Percentiles rank a stretch among this genome's conserved stretches.
Conservation (phyloP, 148 eudicot genomes). For the Dianthus caryophyllus region DNA sequence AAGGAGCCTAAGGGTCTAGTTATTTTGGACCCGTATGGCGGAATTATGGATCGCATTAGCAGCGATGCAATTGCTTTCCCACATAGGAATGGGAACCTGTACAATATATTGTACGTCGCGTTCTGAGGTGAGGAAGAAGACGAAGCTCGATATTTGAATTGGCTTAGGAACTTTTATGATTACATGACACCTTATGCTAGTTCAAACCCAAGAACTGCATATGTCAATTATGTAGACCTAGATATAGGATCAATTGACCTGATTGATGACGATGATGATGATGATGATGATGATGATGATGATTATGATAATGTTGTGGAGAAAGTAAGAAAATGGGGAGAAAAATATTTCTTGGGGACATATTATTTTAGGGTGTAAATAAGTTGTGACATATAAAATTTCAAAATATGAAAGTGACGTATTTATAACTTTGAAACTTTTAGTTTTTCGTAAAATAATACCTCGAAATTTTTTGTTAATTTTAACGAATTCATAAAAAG, state of each 20-base stretch:
- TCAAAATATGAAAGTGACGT: too few relatives aligned
- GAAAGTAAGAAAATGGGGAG: constrained; percentile 27
- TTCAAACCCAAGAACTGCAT: constrained; percentile 39
- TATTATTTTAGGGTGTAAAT: constrained; percentile 32
- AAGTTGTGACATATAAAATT: too few relatives aligned
- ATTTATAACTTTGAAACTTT: too few relatives aligned
- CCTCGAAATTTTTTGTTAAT: too few relatives aligned
- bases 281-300: too few relatives aligned
- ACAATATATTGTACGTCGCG: constrained; percentile 24
- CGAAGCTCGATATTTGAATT: constrained; percentile 18
- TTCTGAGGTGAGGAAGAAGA: constrained; percentile 26
- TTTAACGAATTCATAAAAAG: too few relatives aligned
- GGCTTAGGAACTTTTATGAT: constrained; percentile 28
- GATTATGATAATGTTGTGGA: constrained; percentile 9
- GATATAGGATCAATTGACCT: constrained; percentile 32
- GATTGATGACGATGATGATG: too few relatives aligned
- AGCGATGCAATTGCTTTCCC: constrained; percentile 44
- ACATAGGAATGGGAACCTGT: constrained; percentile 42
- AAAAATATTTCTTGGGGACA: constrained; percentile 29
- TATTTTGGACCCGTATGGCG: constrained; percentile 41
- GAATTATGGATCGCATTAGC: constrained; percentile 36
- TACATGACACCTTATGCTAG: constrained; percentile 42
- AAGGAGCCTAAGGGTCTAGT: constrained; percentile 29
- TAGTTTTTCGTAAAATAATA: too few relatives aligned
- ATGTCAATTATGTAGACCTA: constrained; percentile 44